phyloP scores from a whole-genome alignment of 352 stramenopile species.

The Sclerospora graminicola region DNA sequence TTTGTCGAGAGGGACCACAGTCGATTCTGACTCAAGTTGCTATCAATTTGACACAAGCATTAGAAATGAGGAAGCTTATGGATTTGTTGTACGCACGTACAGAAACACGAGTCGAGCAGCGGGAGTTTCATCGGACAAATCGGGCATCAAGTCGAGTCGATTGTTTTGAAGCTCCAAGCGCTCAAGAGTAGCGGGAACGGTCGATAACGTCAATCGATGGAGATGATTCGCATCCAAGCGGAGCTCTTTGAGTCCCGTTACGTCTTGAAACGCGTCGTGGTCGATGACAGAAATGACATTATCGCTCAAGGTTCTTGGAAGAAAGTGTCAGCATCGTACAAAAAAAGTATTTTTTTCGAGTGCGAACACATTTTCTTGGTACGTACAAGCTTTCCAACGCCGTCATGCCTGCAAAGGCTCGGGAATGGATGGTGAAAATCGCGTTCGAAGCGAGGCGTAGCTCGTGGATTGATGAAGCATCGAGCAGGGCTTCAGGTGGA shows the following conservation, averaged over 20 bases:
- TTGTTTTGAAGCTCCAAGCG: slow-evolving; percentile 42
- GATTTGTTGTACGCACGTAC: too few species aligned
- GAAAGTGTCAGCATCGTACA: too few species aligned
- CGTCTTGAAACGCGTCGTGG: slow-evolving; percentile 31
- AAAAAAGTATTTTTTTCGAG: too few species aligned
- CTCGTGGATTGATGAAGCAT: slow-evolving; percentile 32
- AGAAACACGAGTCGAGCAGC: slow-evolving; percentile 24
- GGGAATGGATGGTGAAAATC: slow-evolving; percentile 51
- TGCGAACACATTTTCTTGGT: neutral
- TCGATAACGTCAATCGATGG: slow-evolving; percentile 28
- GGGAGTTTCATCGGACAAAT: too few species aligned
- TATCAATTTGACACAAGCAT: too few species aligned
- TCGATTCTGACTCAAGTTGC: slow-evolving; percentile 55
- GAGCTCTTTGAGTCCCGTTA: slow-evolving; percentile 33
- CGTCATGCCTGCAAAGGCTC: slow-evolving; percentile 43
- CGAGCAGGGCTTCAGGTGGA: slow-evolving; percentile 29
- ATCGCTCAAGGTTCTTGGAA: slow-evolving; percentile 60
- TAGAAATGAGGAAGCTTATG: too few species aligned
- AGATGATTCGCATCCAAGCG: slow-evolving; percentile 39
- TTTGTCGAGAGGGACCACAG: slow-evolving; percentile 48
- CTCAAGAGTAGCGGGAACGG: slow-evolving; percentile 30
- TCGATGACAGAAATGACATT: slow-evolving; percentile 63
- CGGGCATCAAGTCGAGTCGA: slow-evolving; percentile 41
- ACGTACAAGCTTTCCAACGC: slow-evolving; percentile 38
- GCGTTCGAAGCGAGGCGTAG: slow-evolving; percentile 39